Evolutionary conservation across 2,329 filamentous ascomycete species (phyloP), one percentile per base, ranked within the genome.

Genomic region (Exophiala phaeomuriformis): DNA sequence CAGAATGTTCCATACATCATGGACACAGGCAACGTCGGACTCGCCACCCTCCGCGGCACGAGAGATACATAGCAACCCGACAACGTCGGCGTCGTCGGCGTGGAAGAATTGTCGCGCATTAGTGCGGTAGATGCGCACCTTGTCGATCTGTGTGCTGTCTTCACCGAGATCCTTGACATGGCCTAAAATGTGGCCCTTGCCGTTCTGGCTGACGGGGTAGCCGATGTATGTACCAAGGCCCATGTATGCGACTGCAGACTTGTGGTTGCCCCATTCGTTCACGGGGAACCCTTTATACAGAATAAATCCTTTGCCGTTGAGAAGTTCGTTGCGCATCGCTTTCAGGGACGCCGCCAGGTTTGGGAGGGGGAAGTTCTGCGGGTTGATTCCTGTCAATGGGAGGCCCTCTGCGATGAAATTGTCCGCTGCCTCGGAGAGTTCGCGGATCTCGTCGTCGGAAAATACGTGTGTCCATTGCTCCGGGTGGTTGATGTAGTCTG

Each of bases 161-260:
- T 90, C 89, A 43, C 88, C 87, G 2, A 93, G 78, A 70, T 94
- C 89, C 72, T 94, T 91, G 63, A 94, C 89, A 68, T 95, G 89
- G 5, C 89, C 89, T 1, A 95, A 79, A 6, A 94, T 86, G 70
- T 94, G 89, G 42, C 89, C 89, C 12, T 82, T 81, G 12, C 84
- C 83, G 72, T 95, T 95, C 66, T 95, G 90, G 28, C 82, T 87
- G 39, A 95, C 82, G 59, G 93, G 91, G 74, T 94, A 93, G 54
- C 90, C 89, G 6, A 95, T 77, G 68, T 95, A 85, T 3, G 86
- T 88, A 39, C 87, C 85, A 1, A 95, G 77, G 3, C 90, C 90
- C 84, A 95, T 90, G 72, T 94, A 95, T n/a, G 85, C 88, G 7
- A 89, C 83, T 5, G 88, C 88, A 7, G 82, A 87, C 72, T 95